Percentiles rank a stretch among this genome's conserved stretches.
These are phyloP conservation scores for Grammothele lineata DNA, from an alignment of 768 basidiomycete genomes.

Conservation along the genomic window DNA sequence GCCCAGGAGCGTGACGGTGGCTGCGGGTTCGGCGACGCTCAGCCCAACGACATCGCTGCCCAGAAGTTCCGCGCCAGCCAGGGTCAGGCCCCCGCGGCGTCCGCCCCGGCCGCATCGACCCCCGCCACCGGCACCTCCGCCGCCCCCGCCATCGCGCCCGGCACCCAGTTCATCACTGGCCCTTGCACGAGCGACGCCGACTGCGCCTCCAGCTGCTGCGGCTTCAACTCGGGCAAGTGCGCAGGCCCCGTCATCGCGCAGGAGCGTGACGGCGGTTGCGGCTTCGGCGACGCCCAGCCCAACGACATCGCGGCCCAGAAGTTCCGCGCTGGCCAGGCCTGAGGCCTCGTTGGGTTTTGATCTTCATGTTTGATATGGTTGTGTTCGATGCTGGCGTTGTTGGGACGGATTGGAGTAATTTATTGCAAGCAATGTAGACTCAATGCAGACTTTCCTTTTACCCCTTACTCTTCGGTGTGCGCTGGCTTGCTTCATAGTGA, in stretches of 20 bases:
- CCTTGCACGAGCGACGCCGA: conserved; percentile 19
- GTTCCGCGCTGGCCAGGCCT: conserved; percentile 5
- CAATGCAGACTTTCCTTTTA: background rate
- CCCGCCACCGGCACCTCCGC: background rate
- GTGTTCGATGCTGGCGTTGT: background rate
- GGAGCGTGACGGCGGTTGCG: conserved; percentile 24
- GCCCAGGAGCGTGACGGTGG: conserved; percentile 21
- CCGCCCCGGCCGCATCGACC: background rate
- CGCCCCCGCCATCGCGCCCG: background rate
- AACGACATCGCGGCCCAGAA: conserved; percentile 20
- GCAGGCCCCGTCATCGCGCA: conserved; percentile 24
- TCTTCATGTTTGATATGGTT: background rate
- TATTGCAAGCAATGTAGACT: conserved; percentile 5
- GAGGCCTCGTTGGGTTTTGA: background rate
- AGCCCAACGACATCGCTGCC: conserved; percentile 20
- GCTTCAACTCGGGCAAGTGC: conserved; percentile 23
- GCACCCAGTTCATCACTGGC: conserved; percentile 18
- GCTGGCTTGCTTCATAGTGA: too few relatives aligned
- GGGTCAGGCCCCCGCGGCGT: conserved; percentile 1
- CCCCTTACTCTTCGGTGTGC: background rate
- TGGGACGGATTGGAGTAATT: conserved; percentile 1
- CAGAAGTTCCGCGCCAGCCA: background rate
- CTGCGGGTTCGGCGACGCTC: conserved; percentile 17
- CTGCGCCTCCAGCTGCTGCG: conserved; percentile 25
- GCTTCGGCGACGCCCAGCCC: conserved; percentile 19